Base-by-base conservation (phyloP, 2,329 filamentous ascomycete species). In the Claviceps cyperi region DNA sequence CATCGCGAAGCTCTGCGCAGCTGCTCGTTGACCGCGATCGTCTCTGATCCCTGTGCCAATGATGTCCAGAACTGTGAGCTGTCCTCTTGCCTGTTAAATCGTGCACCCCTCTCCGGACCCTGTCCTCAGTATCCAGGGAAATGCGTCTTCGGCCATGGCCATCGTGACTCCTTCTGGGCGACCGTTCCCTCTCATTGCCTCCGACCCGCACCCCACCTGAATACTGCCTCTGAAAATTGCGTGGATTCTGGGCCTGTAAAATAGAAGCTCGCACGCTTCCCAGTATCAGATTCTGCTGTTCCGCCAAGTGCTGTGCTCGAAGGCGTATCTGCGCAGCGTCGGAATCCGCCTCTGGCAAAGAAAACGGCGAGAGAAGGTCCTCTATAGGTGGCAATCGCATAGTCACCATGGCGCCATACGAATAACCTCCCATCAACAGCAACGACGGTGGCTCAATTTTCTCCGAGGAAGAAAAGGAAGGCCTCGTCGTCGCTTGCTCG, bases 371-470 rank as follows among this genome's bases (percentile, higher is more conserved):
- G 22, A 87, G 65, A 28, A 94, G 77, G 0, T 71, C 65, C 11
- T 70, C 63, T 37, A 83, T 66, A 0, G 80, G 71, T 0, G 88
- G 86, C 0, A 94, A 74, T 51, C 83, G 80, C 0, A 77, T 80
- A 2, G 87, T 81, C 39, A 97, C 78, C 60, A 95, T 76, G 4
- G 88, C 86, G 43, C 92, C 92, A 64, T 96, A 96, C 0, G 89
- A 95, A 64, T 96, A 96, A 13, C 90, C 90, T 2, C 77, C 83
- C 6, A 92, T 70, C 5, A 95, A 59, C 2, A 81, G 60, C 46
- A 71, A 50, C 2, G 65, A 66, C 2, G 65, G 67, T 1, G 55
- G 57, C 2, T 51, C 41, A 4, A 39, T 51, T 19, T 35, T 43
- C 37, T 47, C 24, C 11, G 19, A 24, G 32, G 13, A 21, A 17